These are phyloP conservation scores for Atkinsonella texensis DNA, from an alignment of 2,329 filamentous ascomycete genomes.

Conservation along the genomic window DNA sequence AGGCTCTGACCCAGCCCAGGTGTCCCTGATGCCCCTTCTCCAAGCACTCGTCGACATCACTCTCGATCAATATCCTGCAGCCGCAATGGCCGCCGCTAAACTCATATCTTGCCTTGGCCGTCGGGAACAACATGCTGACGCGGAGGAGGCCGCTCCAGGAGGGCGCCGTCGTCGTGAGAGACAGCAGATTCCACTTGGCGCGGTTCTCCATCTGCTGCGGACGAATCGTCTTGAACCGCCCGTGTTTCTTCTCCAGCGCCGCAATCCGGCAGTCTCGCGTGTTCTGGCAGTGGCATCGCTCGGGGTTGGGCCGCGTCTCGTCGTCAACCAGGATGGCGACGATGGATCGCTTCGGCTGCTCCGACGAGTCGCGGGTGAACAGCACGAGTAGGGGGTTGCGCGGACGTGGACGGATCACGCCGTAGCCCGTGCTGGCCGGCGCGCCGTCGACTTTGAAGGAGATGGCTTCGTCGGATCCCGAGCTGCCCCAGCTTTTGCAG, in stretches of 20 bases:
- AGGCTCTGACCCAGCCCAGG: background rate
- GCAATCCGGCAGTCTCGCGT: background rate
- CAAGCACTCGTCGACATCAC: background rate
- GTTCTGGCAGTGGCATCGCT: slow-evolving; percentile 13
- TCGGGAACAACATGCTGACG: background rate
- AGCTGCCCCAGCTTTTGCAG: background rate
- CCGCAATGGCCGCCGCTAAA: background rate
- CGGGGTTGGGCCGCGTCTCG: slow-evolving; percentile 14
- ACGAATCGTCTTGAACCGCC: background rate
- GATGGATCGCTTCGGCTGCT: slow-evolving; percentile 4
- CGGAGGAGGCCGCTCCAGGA: background rate
- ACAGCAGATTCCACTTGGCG: background rate
- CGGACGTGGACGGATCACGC: background rate
- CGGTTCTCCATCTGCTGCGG: background rate
- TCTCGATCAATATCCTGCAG: background rate
- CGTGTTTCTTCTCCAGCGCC: background rate
- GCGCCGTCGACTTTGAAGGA: slow-evolving; percentile 2
- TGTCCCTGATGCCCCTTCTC: background rate
- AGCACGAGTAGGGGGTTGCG: slow-evolving; percentile 13
- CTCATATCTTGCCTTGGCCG: background rate
- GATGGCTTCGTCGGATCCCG: background rate
- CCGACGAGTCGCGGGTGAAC: slow-evolving; percentile 9
- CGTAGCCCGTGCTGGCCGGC: slow-evolving; percentile 4
- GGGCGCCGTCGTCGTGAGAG: background rate
- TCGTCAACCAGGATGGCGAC: slow-evolving; percentile 12